Conservation (phyloP, 345 rosid species). For the Orychophragmus violaceus region DNA sequence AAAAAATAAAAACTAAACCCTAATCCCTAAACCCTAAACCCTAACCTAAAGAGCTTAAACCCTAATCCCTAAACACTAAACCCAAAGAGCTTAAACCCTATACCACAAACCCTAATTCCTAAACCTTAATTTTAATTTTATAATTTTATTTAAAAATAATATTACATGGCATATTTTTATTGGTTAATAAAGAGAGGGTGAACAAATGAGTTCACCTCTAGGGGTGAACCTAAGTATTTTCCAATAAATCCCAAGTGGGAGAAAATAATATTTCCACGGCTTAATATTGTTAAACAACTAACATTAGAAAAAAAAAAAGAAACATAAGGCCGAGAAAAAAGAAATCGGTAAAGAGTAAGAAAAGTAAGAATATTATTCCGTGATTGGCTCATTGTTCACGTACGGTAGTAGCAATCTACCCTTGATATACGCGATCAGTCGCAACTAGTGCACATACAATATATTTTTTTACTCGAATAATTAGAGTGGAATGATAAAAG, state of each 20-base stretch:
- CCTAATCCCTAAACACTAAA: too few relatives aligned
- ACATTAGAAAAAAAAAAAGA: background rate
- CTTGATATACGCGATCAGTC: slow-evolving; percentile 18
- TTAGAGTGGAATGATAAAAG: background rate
- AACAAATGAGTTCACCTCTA: too few relatives aligned
- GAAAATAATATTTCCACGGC: background rate
- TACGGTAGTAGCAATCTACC: background rate
- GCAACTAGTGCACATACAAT: background rate
- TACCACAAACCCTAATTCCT: too few relatives aligned
- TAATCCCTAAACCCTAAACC: too few relatives aligned
- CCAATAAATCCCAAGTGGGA: background rate
- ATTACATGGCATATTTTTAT: too few relatives aligned
- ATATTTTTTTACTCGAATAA: background rate
- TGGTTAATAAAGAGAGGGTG: too few relatives aligned
- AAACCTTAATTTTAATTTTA: too few relatives aligned
- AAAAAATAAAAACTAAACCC: too few relatives aligned
- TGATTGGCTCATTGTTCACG: slow-evolving; percentile 27
- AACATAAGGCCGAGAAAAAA: background rate
- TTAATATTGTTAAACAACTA: background rate
- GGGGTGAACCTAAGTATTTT: too few relatives aligned
- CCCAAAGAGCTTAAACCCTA: too few relatives aligned
- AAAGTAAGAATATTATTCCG: slow-evolving; percentile 2
- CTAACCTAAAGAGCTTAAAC: too few relatives aligned
- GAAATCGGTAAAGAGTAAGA: background rate
- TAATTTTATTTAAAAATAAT: too few relatives aligned